phyloP scores from a whole-genome alignment of 805 yeast genomes.

The Pichia phayaonensis region DNA sequence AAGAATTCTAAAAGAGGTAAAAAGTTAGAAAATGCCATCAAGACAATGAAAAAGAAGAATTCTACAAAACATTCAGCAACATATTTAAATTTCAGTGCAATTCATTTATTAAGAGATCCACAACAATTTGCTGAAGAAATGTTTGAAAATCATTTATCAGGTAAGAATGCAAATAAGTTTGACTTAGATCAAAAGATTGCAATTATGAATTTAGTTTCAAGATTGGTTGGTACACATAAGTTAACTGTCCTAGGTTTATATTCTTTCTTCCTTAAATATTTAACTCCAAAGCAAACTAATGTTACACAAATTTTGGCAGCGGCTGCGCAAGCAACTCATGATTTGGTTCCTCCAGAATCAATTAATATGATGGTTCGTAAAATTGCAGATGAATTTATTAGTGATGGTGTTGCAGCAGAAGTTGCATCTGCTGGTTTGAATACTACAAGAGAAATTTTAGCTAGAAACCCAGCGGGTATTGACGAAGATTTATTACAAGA shows the following conservation, averaged over 20 bases:
- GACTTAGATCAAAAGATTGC: conserved; percentile 84
- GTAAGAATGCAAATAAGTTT: conserved; percentile 62
- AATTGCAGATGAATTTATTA: conserved; percentile 94
- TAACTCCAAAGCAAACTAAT: conserved; percentile 89
- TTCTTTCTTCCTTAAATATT: conserved; percentile 78
- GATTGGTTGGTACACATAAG: conserved; percentile 92
- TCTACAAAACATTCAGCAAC: conserved; percentile 51
- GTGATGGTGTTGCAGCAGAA: conserved; percentile 97
- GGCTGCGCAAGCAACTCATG: conserved; percentile 93
- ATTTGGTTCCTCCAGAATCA: conserved; percentile 93
- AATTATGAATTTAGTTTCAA: conserved; percentile 77
- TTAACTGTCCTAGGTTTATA: conserved; percentile 84
- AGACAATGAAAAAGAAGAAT: conserved; percentile 57
- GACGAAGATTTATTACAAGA: conserved; percentile 85
- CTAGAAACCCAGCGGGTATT: conserved; percentile 93
- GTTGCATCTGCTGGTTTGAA: conserved; percentile 98
- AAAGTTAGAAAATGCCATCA: conserved; percentile 68
- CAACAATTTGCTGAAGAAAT: conserved; percentile 93
- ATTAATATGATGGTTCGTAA: conserved; percentile 75
- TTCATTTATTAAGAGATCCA: conserved; percentile 91
- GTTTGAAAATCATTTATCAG: conserved; percentile 62
- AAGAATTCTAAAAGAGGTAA: conserved; percentile 73
- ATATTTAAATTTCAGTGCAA: conserved; percentile 86
- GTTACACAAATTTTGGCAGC: conserved; percentile 98
- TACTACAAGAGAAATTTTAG: conserved; percentile 84